Conservation (phyloP, 2,329 filamentous ascomycete species). For the Colletotrichum sp. region DNA sequence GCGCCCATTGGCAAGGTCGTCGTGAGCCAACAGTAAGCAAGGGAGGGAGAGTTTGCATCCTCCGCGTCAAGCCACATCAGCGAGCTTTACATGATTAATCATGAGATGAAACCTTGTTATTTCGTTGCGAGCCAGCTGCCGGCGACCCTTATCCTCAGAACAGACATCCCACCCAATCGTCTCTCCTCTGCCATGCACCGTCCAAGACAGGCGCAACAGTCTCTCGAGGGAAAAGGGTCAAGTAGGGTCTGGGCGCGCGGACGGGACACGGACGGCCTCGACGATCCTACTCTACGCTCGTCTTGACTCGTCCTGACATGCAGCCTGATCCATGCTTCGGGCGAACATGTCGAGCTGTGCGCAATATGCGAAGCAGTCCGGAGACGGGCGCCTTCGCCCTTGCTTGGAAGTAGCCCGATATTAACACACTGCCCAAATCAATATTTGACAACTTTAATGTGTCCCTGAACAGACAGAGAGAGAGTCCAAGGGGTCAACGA, state of each 20-base stretch:
- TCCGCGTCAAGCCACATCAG: background rate
- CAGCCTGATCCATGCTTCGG: slow-evolving; percentile 16
- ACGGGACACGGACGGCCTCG: slow-evolving; percentile 7
- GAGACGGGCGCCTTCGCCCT: background rate
- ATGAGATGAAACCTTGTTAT: slow-evolving; percentile 19
- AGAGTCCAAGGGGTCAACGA: background rate
- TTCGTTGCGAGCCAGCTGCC: slow-evolving; percentile 9
- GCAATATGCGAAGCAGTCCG: background rate
- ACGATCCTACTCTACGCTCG: slow-evolving; percentile 4
- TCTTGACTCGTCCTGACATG: slow-evolving; percentile 10
- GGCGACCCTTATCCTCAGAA: background rate
- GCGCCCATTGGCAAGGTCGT: background rate
- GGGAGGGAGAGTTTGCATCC: background rate
- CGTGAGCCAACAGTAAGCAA: slow-evolving; percentile 2
- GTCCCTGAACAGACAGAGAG: background rate
- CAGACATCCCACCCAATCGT: background rate
- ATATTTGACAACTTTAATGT: background rate
- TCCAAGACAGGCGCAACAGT: slow-evolving; percentile 7
- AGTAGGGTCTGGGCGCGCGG: slow-evolving; percentile 10
- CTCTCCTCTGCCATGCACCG: background rate
- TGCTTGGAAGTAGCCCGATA: background rate
- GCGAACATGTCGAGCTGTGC: background rate
- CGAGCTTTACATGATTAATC: background rate
- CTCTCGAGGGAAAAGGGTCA: background rate
- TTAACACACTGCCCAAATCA: background rate